A percentile compares a stretch with the other conserved stretches of the same genome.
phyloP scores from a whole-genome alignment of 495 filamentous ascomycete genomes.

The Hypoxylon intermedium region DNA sequence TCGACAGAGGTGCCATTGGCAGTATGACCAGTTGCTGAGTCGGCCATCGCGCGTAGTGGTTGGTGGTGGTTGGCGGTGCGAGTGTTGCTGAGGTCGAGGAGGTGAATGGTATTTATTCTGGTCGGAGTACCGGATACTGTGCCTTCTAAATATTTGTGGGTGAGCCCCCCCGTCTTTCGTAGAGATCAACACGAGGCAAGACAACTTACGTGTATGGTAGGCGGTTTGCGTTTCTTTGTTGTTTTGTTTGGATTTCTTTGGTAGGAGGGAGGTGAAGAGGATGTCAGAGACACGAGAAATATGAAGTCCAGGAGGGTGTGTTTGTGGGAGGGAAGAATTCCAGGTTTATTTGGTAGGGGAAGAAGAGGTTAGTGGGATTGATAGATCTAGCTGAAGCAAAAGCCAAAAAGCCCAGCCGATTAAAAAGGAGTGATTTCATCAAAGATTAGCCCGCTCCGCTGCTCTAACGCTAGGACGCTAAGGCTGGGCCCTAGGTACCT shows the following conservation, averaged over 20 bases:
- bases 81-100: slow-evolving; percentile 18
- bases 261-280: not conserved
- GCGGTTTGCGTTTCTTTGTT: not conserved
- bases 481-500: slow-evolving; percentile 10
- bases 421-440: slow-evolving; percentile 38
- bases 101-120: slow-evolving; percentile 7
- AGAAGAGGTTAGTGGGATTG: slow-evolving; percentile 29
- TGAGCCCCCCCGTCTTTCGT: slow-evolving; percentile 19
- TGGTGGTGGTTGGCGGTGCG: slow-evolving; percentile 37
- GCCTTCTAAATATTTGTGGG: slow-evolving; percentile 18
- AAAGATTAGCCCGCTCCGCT: slow-evolving; percentile 15
- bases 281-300: slow-evolving; percentile 1
- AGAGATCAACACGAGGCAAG: slow-evolving; percentile 4
- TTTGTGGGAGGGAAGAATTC: slow-evolving; percentile 25
- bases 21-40: slow-evolving; percentile 39
- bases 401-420: not conserved
- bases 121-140: slow-evolving; percentile 32
- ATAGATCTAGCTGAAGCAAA: slow-evolving; percentile 35
- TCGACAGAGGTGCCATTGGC: slow-evolving; percentile 41
- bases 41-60: slow-evolving; percentile 34
- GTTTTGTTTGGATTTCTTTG: not conserved
- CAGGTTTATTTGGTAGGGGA: slow-evolving; percentile 23
- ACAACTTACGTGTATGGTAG: slow-evolving; percentile 5
- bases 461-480: not conserved
- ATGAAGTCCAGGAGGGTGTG: slow-evolving; percentile 2